These are phyloP conservation scores for Yamadazyma triangularis DNA, from an alignment of 1,139 yeast genomes.

Conservation along the genomic window DNA sequence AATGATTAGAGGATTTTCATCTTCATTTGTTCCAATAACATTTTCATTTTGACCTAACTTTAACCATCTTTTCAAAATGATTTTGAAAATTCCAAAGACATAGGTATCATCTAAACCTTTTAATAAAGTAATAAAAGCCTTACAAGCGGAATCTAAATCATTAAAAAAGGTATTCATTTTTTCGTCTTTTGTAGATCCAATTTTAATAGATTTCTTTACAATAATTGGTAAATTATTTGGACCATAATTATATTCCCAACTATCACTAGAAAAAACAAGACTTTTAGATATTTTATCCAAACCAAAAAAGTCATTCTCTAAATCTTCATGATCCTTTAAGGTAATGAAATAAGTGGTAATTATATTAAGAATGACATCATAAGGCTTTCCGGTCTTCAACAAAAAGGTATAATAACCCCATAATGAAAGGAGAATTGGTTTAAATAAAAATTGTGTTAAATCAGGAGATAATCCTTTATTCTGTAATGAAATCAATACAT, in stretches of 20 bases:
- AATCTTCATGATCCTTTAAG: constrained; percentile 23
- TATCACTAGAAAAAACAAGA: constrained; percentile 37
- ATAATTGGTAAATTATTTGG: constrained; percentile 57
- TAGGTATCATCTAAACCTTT: constrained; percentile 43
- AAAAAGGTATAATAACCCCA: constrained; percentile 65
- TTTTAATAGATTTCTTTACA: constrained; percentile 3
- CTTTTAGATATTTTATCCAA: constrained; percentile 41
- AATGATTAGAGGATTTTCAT: constrained; percentile 49
- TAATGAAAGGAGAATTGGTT: constrained; percentile 42
- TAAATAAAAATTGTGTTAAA: constrained; percentile 38
- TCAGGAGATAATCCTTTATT: constrained; percentile 45
- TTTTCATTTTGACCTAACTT: constrained; percentile 15
- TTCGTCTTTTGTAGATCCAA: constrained; percentile 16
- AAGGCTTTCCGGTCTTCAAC: constrained; percentile 31
- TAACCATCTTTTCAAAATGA: constrained; percentile 59
- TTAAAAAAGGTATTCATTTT: constrained; percentile 29
- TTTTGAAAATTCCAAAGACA: constrained; percentile 47
- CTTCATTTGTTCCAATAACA: constrained; percentile 12
- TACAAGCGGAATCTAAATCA: constrained; percentile 50
- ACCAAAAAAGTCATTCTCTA: constrained; percentile 17
- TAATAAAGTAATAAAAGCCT: constrained; percentile 43
- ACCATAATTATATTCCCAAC: constrained; percentile 51
- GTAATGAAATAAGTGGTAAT: constrained; percentile 44
- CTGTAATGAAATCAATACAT: constrained; percentile 59
- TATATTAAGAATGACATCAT: constrained; percentile 43